Evolutionary conservation across 345 rosid species (phyloP), one percentile per base, ranked within the genome.

Genomic region (Balakata baccata): DNA sequence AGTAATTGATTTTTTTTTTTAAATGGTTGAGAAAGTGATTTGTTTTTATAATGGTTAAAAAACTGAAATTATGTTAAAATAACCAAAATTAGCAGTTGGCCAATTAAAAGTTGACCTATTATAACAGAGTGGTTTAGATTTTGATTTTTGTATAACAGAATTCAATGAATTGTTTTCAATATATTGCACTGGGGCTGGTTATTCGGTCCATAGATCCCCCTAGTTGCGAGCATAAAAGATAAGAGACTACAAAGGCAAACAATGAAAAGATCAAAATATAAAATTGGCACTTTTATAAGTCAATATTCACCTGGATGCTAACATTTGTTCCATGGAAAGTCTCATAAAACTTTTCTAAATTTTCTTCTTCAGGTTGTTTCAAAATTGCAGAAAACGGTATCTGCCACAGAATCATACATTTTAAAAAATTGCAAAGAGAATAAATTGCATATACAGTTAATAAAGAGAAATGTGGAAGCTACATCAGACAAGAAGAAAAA

Each of bases 271-370:
- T 51, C 61, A 46, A 67, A 58, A 20, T 14, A 52, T 18, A 9
- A 56, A 38, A 52, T 56, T 60, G 47, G 20, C 41, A 46, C 49
- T 69, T 64, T 37, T 20, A 18, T 18, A 34, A 69, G 34, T 53
- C 43, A 53, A 66, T 49, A 83, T 81, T 82, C 59, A 94, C 98
- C 90, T 94, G 98, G 73, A 92, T 90, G 81, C 74, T 92, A 75
- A 90, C 82, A 80, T 94, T 81, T 9, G 88, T 81, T 83, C 96
- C 97, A 87, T 92, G 98, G 81, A 86, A 92, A 18, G 97, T 94
- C 87, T 92, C 97, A 59, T 89, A 89, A 66, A 90, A 90, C 72
- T 81, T 87, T 70, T 86, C 97, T 4, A 10, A 77, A 76, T 81
- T 78, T 73, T 81, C 83, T 80, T 84, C 96, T 46, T 87, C 85